Percentiles rank a stretch among this genome's conserved stretches.
Conservation (phyloP, 1,139 yeast species). For the Groenewaldozyma auringiensis region DNA sequence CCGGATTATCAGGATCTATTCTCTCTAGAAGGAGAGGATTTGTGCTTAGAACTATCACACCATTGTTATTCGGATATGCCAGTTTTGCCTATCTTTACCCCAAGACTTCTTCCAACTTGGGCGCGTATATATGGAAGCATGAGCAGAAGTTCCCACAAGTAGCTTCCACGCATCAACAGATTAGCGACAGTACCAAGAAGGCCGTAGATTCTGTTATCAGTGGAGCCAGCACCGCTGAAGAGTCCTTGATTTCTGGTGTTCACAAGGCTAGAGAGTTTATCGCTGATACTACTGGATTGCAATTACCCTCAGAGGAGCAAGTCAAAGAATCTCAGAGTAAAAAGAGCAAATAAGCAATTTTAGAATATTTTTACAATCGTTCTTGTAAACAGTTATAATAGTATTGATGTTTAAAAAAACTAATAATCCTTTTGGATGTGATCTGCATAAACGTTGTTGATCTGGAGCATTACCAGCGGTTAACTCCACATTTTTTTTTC, state of each 20-base stretch:
- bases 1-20: constrained; percentile 74
- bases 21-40: constrained; percentile 65
- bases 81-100: constrained; percentile 77
- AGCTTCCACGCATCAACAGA: constrained; percentile 53
- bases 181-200: constrained; percentile 29
- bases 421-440: too few relatives aligned
- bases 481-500: neutral
- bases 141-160: constrained; percentile 63
- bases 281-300: constrained; percentile 60
- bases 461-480: neutral
- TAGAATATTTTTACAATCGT: too few relatives aligned
- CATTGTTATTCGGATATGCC: constrained; percentile 56
- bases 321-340: constrained; percentile 5
- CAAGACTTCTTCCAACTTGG: constrained; percentile 60
- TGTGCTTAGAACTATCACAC: constrained; percentile 51
- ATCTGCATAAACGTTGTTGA: neutral
- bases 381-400: neutral
- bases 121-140: constrained; percentile 52
- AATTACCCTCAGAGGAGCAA: constrained; percentile 45
- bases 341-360: constrained; percentile 8
- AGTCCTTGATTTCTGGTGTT: constrained; percentile 35
- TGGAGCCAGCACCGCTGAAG: constrained; percentile 37
- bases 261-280: constrained; percentile 41
- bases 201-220: constrained; percentile 43
- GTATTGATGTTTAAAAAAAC: neutral